Base-by-base conservation (phyloP, 2,329 filamentous ascomycete species). In the Tympanopsis confertula region DNA sequence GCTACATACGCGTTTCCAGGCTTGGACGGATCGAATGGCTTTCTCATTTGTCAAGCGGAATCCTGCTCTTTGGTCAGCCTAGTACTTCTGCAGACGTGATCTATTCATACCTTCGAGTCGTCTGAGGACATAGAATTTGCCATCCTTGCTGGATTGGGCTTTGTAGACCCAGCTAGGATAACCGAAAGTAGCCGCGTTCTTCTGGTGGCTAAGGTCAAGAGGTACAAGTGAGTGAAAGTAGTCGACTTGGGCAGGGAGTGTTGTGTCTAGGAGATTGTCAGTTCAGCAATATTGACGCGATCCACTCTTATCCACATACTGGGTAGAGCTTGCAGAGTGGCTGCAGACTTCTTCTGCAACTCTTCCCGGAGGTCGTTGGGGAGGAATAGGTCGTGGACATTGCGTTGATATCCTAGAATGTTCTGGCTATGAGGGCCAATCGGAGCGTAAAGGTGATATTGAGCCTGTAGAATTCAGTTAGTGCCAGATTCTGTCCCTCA, bases 111-210 rank as follows among this genome's bases (percentile, higher is more conserved):
- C 73, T 60, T 81, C 77, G 19, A 83, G 63, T 39, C 78, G 65
- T 41, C 78, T 68, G 18, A 83, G 59, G 20, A 69, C 71, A 55
- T 82, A 83, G 14, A 67, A 73, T 45, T 75, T 72, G 10, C 76
- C 78, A 51, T 82, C 78, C 47, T 78, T 75, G 53, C 67, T 75
- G 3, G 75, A 81, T 35, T 75, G 69, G 10, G 77, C 78, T 54
- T 82, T 82, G 57, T 82, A 83, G 2, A 81, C 65, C 72, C 75
- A 81, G 48, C 71, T 81, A 13, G 71, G 69, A 46, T 78, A 81
- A 26, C 77, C 76, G 52, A 80, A 81, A 13, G 69, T 66, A 2
- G 68, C 56, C 3, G 68, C 66, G 42, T 69, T 74, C 47, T 75
- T 77, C 44, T 78, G 72, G 36, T 71, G 68, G 39, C 63, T 68